These are phyloP conservation scores for Tylopilus subfusipes DNA, from an alignment of 768 basidiomycete genomes.

Conservation along the genomic window DNA sequence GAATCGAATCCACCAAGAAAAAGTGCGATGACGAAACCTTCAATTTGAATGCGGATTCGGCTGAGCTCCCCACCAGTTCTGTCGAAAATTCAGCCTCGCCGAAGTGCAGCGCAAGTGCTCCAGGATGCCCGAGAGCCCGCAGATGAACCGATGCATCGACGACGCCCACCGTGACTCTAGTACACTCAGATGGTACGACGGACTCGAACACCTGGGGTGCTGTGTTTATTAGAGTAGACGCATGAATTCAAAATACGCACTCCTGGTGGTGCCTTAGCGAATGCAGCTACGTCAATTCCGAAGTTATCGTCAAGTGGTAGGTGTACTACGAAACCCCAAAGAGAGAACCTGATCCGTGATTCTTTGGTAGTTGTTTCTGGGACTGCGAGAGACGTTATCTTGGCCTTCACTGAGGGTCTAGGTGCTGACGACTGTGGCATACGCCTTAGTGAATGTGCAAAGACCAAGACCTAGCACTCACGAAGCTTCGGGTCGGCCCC, in stretches of 20 bases:
- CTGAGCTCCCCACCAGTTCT: conserved; percentile 65
- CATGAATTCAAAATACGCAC: conserved; percentile 45
- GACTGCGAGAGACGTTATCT: conserved; percentile 61
- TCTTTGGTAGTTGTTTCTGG: conserved; percentile 71
- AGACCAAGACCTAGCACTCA: conserved; percentile 33
- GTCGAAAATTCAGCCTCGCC: conserved; percentile 69
- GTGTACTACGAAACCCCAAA: conserved; percentile 63
- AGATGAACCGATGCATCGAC: conserved; percentile 63
- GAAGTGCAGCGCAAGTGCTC: conserved; percentile 64
- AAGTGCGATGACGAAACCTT: conserved; percentile 48
- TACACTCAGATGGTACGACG: conserved; percentile 87
- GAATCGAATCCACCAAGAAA: conserved; percentile 54
- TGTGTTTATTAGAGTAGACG: not conserved
- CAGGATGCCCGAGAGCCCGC: conserved; percentile 54
- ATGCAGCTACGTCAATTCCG: conserved; percentile 56
- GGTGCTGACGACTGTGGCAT: conserved; percentile 40
- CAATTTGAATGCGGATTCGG: conserved; percentile 51
- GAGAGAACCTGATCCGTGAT: conserved; percentile 61
- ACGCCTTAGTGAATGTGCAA: conserved; percentile 1
- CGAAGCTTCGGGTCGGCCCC: conserved; percentile 56
- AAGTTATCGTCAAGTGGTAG: conserved; percentile 61
- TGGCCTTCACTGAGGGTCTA: conserved; percentile 54
- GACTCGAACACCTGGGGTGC: conserved; percentile 76
- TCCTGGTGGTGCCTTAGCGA: conserved; percentile 82
- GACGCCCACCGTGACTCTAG: conserved; percentile 62